Conservation (phyloP, 176 grass and related monocot species). For the Puccinellia tenuiflora region DNA sequence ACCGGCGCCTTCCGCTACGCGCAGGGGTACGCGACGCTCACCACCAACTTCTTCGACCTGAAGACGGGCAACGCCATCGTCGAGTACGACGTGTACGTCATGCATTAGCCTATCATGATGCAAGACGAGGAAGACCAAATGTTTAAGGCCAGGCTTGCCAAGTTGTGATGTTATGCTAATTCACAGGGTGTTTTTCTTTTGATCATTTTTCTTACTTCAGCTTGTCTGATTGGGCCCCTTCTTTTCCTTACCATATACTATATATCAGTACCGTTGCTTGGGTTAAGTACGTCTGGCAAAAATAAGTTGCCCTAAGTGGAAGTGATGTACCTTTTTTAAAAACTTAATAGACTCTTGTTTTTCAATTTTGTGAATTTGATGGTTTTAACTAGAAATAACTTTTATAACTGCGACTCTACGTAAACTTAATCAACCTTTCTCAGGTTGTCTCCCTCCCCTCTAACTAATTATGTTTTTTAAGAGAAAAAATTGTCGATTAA, state of each 20-base stretch:
- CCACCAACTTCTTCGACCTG: constrained; percentile 21
- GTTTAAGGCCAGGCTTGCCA: not conserved
- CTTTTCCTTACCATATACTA: not conserved
- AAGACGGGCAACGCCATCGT: constrained; percentile 43
- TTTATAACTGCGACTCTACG: too few species aligned
- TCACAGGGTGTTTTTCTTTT: not conserved
- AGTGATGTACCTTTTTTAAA: not conserved
- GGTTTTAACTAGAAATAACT: too few species aligned
- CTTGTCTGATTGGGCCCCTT: not conserved
- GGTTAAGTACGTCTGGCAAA: not conserved
- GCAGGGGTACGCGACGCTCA: constrained; percentile 40
- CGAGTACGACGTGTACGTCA: constrained; percentile 75
- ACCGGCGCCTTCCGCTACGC: constrained; percentile 59
- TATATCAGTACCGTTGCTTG: not conserved
- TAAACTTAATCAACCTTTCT: too few species aligned
- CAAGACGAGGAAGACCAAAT: not conserved
- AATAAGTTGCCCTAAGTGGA: not conserved
- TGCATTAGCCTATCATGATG: constrained; percentile 12
- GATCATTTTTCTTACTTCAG: not conserved
- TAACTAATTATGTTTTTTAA: too few species aligned
- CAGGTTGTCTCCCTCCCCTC: too few species aligned
- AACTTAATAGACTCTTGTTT: not conserved
- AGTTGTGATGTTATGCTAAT: not conserved
- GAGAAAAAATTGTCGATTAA: too few species aligned
- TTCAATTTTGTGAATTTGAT: not conserved